Evolutionary conservation across 495 filamentous ascomycete species (phyloP).

Genomic region (Podospora didyma): DNA sequence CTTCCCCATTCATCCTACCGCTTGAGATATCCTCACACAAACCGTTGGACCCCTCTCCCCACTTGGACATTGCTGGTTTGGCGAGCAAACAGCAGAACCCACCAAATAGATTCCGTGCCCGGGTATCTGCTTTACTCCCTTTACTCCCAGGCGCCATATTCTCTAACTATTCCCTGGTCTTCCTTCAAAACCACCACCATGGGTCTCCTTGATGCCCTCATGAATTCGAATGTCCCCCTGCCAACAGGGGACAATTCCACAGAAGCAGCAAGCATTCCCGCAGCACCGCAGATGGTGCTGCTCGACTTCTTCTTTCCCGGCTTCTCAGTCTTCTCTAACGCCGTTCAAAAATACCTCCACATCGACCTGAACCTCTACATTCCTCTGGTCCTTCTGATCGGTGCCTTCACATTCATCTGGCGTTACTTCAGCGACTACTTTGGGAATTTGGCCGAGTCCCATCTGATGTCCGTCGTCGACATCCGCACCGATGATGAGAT

Average conservation of each 20-base stretch:
- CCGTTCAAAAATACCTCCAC: slow-evolving; percentile 55
- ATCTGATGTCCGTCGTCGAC: slow-evolving; percentile 58
- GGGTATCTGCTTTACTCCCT: too few species aligned
- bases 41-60: too few species aligned
- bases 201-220: background rate
- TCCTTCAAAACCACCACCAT: background rate
- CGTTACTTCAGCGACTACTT: slow-evolving; percentile 47
- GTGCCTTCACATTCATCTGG: slow-evolving; percentile 45
- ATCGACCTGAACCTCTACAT: slow-evolving; percentile 72
- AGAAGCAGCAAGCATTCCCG: background rate
- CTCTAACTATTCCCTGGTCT: background rate
- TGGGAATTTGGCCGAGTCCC: slow-evolving; percentile 36
- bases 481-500: slow-evolving; percentile 65
- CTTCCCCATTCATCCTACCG: too few species aligned
- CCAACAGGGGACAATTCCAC: background rate
- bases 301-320: slow-evolving; percentile 73
- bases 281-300: slow-evolving; percentile 35
- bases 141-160: background rate
- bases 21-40: too few species aligned
- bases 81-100: too few species aligned
- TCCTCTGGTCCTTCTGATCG: slow-evolving; percentile 52
- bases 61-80: too few species aligned
- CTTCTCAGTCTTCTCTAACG: slow-evolving; percentile 59
- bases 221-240: background rate
- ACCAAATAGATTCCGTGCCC: too few species aligned